A percentile compares a stretch with the other conserved stretches of the same genome.
Conservation (phyloP, 441 rosid species). For the Adansonia grandidieri region DNA sequence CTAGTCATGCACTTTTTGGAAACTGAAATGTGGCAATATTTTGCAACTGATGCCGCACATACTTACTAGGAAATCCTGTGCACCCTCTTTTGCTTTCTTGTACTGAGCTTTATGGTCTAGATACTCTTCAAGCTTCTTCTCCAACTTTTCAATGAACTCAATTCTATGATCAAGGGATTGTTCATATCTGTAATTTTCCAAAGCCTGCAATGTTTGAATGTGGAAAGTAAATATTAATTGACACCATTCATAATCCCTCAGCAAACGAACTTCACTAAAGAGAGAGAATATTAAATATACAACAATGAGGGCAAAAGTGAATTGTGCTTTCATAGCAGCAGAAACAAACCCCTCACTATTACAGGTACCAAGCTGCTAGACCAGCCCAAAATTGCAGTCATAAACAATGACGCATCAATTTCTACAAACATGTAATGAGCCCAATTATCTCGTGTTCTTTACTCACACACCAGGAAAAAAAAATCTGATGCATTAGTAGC, state of each 20-base stretch:
- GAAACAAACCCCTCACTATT: neutral
- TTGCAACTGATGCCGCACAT: neutral
- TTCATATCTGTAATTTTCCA: slow-evolving; percentile 74
- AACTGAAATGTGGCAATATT: neutral
- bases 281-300: neutral
- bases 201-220: slow-evolving; percentile 52
- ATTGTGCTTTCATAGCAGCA: neutral
- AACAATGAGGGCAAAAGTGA: neutral
- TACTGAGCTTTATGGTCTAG: slow-evolving; percentile 58
- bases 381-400: slow-evolving; percentile 3
- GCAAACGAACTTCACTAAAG: neutral
- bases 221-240: slow-evolving; percentile 14
- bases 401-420: slow-evolving; percentile 1
- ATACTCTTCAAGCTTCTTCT: slow-evolving; percentile 78
- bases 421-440: neutral
- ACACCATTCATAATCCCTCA: neutral
- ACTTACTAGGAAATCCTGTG: slow-evolving; percentile 7
- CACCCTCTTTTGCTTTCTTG: slow-evolving; percentile 50
- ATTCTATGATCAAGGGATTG: slow-evolving; percentile 93
- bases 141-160: slow-evolving; percentile 84
- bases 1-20: neutral
- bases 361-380: neutral
- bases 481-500: neutral
- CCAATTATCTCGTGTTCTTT: no score
- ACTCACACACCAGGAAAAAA: neutral